Evolutionary conservation across 768 basidiomycete species (phyloP).

Genomic region (Naganishia onofrii): DNA sequence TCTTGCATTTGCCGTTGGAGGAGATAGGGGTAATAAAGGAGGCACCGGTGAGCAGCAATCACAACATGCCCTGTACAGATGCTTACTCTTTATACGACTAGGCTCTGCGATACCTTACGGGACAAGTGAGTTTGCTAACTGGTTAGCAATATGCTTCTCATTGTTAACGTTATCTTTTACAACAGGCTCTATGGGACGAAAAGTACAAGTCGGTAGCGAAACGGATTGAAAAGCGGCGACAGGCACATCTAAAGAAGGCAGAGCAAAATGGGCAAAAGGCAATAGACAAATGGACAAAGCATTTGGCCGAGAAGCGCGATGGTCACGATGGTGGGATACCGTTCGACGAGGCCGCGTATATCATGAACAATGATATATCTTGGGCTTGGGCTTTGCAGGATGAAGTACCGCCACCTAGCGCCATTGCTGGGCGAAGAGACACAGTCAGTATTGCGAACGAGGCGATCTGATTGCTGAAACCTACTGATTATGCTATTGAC

Average conservation of each 20-base stretch:
- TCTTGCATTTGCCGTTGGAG: slow-evolving; percentile 64
- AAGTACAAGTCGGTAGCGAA: slow-evolving; percentile 66
- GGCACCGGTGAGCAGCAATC: slow-evolving; percentile 52
- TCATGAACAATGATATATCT: slow-evolving; percentile 62
- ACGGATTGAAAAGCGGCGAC: slow-evolving; percentile 62
- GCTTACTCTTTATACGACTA: slow-evolving; percentile 3
- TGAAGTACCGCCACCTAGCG: slow-evolving; percentile 85
- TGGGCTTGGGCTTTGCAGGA: slow-evolving; percentile 84
- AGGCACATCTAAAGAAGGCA: slow-evolving; percentile 57
- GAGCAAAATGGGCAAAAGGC: slow-evolving; percentile 34
- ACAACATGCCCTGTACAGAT: not conserved
- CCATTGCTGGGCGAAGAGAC: slow-evolving; percentile 84
- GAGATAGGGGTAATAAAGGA: slow-evolving; percentile 75
- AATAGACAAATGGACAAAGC: slow-evolving; percentile 36
- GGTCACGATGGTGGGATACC: slow-evolving; percentile 35
- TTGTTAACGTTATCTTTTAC: not conserved
- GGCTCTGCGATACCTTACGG: slow-evolving; percentile 69
- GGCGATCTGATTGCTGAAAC: not conserved
- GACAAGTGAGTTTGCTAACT: slow-evolving; percentile 39
- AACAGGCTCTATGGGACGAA: slow-evolving; percentile 61
- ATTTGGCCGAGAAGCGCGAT: slow-evolving; percentile 41
- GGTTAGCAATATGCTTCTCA: too few species aligned
- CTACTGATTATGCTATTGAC: not conserved
- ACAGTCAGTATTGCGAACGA: slow-evolving; percentile 54
- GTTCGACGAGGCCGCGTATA: slow-evolving; percentile 54